phyloP scores from a whole-genome alignment of 805 yeast species.

The Debaryomyces hansenii region DNA sequence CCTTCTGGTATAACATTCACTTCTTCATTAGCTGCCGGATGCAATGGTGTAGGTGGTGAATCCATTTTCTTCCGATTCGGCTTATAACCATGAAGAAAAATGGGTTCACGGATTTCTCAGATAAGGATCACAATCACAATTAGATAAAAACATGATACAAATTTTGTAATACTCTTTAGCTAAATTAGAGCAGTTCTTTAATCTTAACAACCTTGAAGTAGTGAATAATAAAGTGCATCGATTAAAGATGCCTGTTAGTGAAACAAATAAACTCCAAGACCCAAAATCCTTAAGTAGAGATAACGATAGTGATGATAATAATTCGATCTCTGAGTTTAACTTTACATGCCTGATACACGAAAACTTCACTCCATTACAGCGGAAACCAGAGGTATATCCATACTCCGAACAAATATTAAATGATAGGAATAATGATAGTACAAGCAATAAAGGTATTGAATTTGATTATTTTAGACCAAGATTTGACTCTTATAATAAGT shows the following conservation, averaged over 20 bases:
- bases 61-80: conserved; percentile 10
- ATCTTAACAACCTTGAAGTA: not conserved
- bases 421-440: not conserved
- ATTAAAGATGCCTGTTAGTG: conserved; percentile 2
- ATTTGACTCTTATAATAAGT: conserved; percentile 1
- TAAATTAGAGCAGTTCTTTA: not conserved
- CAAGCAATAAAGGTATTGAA: not conserved
- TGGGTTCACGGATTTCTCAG: not conserved
- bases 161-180: not conserved
- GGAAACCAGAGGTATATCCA: not conserved
- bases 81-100: not conserved
- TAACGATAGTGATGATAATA: not conserved
- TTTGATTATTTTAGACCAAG: not conserved
- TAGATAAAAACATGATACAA: not conserved
- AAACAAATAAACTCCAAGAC: not conserved
- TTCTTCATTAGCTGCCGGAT: conserved; percentile 36
- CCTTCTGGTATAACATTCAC: conserved; percentile 26
- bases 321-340: not conserved
- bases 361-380: not conserved
- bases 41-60: conserved; percentile 35
- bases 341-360: not conserved
- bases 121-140: conserved; percentile 3
- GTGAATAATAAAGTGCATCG: not conserved
- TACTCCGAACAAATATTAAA: not conserved
- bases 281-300: not conserved